A percentile compares a stretch with the other conserved stretches of the same genome.
These are phyloP conservation scores for Trypanosoma lewisi DNA, from an alignment of 208 protist genomes.

Conservation along the genomic window DNA sequence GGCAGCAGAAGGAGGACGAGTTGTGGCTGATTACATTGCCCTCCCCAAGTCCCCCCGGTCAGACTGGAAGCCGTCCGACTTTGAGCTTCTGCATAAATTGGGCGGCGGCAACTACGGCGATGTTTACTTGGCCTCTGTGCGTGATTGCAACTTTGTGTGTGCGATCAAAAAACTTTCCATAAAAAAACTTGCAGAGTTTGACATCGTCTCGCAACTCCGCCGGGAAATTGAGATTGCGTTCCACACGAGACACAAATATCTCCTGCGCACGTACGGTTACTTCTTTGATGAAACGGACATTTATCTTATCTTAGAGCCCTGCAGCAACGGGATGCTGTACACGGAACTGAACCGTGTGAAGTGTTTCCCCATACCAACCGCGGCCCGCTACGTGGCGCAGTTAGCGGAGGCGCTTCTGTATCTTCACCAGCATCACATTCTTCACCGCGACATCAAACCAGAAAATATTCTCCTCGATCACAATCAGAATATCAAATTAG, in stretches of 20 bases:
- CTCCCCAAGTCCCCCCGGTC: constrained; percentile 56
- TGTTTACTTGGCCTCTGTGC: constrained; percentile 98
- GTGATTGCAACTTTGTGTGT: constrained; percentile 96
- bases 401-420: constrained; percentile 96
- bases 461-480: constrained; percentile 93
- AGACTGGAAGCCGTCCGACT: constrained; percentile 90
- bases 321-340: constrained; percentile 97
- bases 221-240: constrained; percentile 99
- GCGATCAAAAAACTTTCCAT: constrained; percentile 98
- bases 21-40: constrained; percentile 73
- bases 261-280: constrained; percentile 97
- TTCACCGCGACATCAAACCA: constrained; percentile 96
- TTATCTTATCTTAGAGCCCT: constrained; percentile 99
- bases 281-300: constrained; percentile 98
- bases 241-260: constrained; percentile 97
- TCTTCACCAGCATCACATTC: constrained; percentile 96
- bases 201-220: constrained; percentile 96
- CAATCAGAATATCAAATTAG: constrained; percentile 97
- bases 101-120: constrained; percentile 98
- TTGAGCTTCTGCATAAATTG: constrained; percentile 94
- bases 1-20: constrained; percentile 43
- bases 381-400: constrained; percentile 92
- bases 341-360: constrained; percentile 92
- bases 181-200: constrained; percentile 92
- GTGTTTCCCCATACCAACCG: constrained; percentile 80